Evolutionary conservation across 2,329 filamentous ascomycete genomes (phyloP), one percentile per base, ranked within the genome.

Genomic region (Pseudogymnoascus pannorum): DNA sequence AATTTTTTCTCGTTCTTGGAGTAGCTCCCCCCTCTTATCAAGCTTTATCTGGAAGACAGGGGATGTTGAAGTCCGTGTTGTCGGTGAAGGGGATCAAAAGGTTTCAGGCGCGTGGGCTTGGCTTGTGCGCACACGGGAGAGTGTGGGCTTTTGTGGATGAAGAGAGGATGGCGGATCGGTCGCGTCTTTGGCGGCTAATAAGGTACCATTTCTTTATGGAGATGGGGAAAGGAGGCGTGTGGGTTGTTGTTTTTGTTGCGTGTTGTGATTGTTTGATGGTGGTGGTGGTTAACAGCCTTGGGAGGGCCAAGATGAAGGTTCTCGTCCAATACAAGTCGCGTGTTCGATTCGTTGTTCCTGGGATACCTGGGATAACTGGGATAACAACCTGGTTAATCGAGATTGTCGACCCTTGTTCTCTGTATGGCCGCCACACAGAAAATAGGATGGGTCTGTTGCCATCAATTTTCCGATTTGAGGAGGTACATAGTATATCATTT

Each of bases 11-110:
- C 22, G 42, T 51, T 26, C 22, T 24, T 51, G 44, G 44, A 51
- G 44, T 51, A 51, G 44, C 44, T 51, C 24, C 44, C 44, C 44
- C 44, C 44, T 51, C 44, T 51, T 51, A 51, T 51, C 44, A 51
- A 51, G 44, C 44, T 51, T 51, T 29, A 51, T 51, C 44, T 42
- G 22, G 44, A n/a, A n/a, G 44, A 29, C 44, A 51, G 44, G 44
- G 44, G 44, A 51, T 51, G 44, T 51, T 51, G 44, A 51, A 51
- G 24, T 51, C 44, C 24, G 44, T 51, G 44, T 29, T 51, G 44
- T 51, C 44, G 44, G 44, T 51, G 44, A 51, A 51, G 22, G 40
- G 44, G 44, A 51, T 51, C 44, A 51, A 51, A 51, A 51, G 24
- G 44, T 51, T 29, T 51, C 44, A 51, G 44, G 44, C 44, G 44